Evolutionary conservation across 805 yeast species (phyloP), one percentile per base, ranked within the genome.

Genomic region (Candida fluviatilis): DNA sequence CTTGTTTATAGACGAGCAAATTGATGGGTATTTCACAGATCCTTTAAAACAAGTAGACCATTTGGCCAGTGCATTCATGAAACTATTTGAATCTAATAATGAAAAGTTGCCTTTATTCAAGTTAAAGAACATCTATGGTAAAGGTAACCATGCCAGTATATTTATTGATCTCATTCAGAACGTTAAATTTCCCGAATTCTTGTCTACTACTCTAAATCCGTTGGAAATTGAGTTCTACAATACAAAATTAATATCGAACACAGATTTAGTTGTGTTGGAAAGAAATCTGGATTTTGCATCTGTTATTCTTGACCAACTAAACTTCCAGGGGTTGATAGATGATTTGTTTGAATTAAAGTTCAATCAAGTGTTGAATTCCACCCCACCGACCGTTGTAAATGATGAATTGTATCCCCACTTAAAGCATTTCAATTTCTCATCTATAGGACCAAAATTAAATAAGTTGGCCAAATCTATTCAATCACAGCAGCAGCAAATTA

Each of bases 261-360:
- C 80, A 36, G 95, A 91, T 52, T 60, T 90, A 19, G 69, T 91
- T 4, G 81, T 90, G 1, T 52, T 91, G 15, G 98, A 91, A 53
- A 66, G 99, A 34, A 76, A 81, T 37, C 57, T 82, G 19, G 99
- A 91, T 60, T 71, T 76, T 31, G 57, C 84, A 4, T 78, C 95
- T 1, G 82, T 88, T 1, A 51, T 87, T 8, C 61, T 88, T 38
- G 77, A 80, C 18, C 97, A 90, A 50, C 61, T 90, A 49, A 84
- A 88, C 2, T 91, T 90, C 55, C 68, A 76, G 13, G 99, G 98
- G 0, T 65, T 93, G 12, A 65, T 89, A 15, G 90, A 85, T 55
- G 96, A 90, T 49, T 55, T 78, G 10, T 70, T 78, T 47, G 78
- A 75, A 4, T 62, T 82, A 4, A 65, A 71, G 11, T 54, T 69